Evolutionary conservation across 805 yeast species (phyloP).

Genomic region (Kazachstania psychrophila): DNA sequence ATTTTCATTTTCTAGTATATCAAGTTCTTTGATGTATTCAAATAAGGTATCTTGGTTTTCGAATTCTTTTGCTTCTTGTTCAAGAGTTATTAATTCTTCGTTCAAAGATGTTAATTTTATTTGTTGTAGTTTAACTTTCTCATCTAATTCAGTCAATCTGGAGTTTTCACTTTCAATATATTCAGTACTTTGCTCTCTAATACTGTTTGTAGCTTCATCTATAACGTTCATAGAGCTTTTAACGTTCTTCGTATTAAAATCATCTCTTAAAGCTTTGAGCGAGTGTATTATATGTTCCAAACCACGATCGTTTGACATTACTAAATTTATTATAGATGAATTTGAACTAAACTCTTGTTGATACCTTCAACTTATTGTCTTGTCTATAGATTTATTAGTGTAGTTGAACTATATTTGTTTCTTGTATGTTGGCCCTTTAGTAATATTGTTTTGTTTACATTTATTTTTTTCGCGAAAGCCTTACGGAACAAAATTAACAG

Average conservation of each 20-base stretch:
- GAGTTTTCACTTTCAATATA: slow-evolving; percentile 6
- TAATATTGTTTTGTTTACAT: not conserved
- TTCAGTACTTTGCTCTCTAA: not conserved
- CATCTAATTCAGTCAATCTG: slow-evolving; percentile 7
- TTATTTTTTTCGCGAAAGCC: not conserved
- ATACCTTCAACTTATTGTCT: not conserved
- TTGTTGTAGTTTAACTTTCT: slow-evolving; percentile 7
- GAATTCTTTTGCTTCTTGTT: slow-evolving; percentile 12
- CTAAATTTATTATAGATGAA: not conserved
- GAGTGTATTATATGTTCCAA: not conserved
- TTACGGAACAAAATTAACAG: not conserved
- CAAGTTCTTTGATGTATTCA: slow-evolving; percentile 20
- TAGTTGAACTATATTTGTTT: not conserved
- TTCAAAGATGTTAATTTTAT: slow-evolving; percentile 6
- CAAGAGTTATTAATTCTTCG: slow-evolving; percentile 8
- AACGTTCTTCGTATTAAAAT: not conserved
- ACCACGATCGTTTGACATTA: not conserved
- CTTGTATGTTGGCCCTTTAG: not conserved
- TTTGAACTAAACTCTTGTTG: not conserved
- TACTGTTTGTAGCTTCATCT: not conserved
- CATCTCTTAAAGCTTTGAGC: not conserved
- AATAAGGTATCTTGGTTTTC: slow-evolving; percentile 11
- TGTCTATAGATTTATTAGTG: not conserved
- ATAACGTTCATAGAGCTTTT: not conserved
- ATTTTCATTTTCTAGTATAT: slow-evolving; percentile 16